Evolutionary conservation across 306 rosid genomes (phyloP), one percentile per base, ranked within the genome.

Genomic region (Malus orientalis): DNA sequence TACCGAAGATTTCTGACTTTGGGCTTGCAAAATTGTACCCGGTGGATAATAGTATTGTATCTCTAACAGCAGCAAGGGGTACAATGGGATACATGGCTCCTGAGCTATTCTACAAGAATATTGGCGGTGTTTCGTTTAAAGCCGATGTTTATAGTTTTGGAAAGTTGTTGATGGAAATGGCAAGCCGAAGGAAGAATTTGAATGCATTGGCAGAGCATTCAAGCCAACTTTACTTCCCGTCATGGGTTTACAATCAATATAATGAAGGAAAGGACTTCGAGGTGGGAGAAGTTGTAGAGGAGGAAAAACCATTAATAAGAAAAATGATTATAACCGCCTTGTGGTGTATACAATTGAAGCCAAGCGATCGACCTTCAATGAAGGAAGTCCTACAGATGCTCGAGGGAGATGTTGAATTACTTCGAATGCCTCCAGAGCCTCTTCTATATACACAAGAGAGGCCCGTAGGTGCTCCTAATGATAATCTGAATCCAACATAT

Each of bases 161-260:
- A 64, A 64, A 8, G 69, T 33, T 64, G 13, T 19, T 32, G 13
- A 64, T 64, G 25, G 69, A 64, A 62, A 29, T 62, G 67, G 67
- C 38, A 27, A 74, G 77, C 29, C 16, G 29, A 36, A 9, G 77
- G 69, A 62, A 64, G 14, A 71, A 51, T 30, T 53, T 29, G 18
- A 0, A 75, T 23, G 25, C 23, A 19, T n/a, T 11, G 3, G 61
- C 51, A 12, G 63, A 63, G 59, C 75, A 71, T 47, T 64, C 69
- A 4, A 63, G 71, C 62, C 70, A 74, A 62, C 12, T 13, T 20
- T 74, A 44, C 70, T 74, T 74, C 40, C 78, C 78, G 1, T 74
- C 68, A 12, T 74, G 78, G 78, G 59, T 62, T 2, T 62, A 74
- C 32, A 47, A 74, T 49, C 70, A 62, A 16, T 44, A 42, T 22